A percentile compares a stretch with the other conserved stretches of the same genome.
Conservation (phyloP, 208 protist genomes). For the Crithidia acanthocephali region DNA sequence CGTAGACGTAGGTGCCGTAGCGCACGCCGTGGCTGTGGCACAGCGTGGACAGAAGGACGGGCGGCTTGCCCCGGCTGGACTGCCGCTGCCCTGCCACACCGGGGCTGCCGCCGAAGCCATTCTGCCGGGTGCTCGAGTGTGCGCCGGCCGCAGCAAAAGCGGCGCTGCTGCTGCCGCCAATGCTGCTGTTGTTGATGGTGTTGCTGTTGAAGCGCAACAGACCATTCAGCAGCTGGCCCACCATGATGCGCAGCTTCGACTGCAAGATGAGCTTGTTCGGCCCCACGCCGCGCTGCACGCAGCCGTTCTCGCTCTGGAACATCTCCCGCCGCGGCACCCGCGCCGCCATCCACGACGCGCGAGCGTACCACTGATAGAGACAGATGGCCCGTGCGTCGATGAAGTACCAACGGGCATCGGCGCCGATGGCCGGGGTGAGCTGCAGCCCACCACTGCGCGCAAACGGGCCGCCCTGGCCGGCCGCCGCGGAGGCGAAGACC, state of each 20-base stretch:
- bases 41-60: constrained; percentile 46
- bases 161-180: not conserved
- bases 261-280: constrained; percentile 57
- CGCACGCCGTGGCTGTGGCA: constrained; percentile 53
- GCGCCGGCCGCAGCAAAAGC: not conserved
- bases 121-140: not conserved
- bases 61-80: constrained; percentile 19
- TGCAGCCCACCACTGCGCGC: constrained; percentile 19
- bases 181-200: not conserved
- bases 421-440: constrained; percentile 38
- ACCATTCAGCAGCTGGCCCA: constrained; percentile 46
- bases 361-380: constrained; percentile 42
- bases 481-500: constrained; percentile 11
- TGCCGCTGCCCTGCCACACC: not conserved
- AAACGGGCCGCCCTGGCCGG: constrained; percentile 13
- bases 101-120: not conserved
- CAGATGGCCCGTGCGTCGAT: constrained; percentile 49
- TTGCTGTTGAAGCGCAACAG: constrained; percentile 12
- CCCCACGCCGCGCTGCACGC: constrained; percentile 30
- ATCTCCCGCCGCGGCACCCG: constrained; percentile 49
- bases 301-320: constrained; percentile 34
- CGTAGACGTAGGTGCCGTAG: constrained; percentile 55
- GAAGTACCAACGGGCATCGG: constrained; percentile 61
- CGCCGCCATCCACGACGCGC: constrained; percentile 30
- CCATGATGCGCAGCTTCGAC: constrained; percentile 50